These are phyloP conservation scores for Plasmopara muralis DNA, from an alignment of 352 stramenopile genomes.

Conservation along the genomic window DNA sequence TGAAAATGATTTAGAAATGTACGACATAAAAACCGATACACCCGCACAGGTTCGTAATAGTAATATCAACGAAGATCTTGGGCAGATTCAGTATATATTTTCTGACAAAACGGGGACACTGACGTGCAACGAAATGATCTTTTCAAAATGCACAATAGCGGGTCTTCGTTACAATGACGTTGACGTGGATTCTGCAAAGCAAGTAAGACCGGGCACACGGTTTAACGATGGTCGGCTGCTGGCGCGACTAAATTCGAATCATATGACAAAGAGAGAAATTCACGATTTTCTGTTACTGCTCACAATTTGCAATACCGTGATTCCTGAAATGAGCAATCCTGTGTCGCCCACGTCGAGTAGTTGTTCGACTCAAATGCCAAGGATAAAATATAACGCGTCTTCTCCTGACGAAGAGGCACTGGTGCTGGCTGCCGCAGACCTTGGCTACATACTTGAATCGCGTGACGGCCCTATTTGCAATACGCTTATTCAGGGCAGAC, in stretches of 20 bases:
- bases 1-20: constrained; percentile 82
- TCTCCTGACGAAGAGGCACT: constrained; percentile 81
- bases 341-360: constrained; percentile 21
- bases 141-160: constrained; percentile 89
- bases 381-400: constrained; percentile 78
- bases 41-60: constrained; percentile 80
- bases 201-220: constrained; percentile 47
- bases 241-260: constrained; percentile 62
- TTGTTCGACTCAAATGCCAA: constrained; percentile 9
- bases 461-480: constrained; percentile 67
- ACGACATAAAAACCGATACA: constrained; percentile 59
- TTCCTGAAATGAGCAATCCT: constrained; percentile 49
- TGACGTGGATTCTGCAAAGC: constrained; percentile 42
- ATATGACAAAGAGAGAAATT: constrained; percentile 81
- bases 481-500: constrained; percentile 51
- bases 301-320: constrained; percentile 85
- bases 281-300: constrained; percentile 79
- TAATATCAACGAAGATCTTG: constrained; percentile 86
- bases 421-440: constrained; percentile 64
- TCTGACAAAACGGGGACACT: constrained; percentile 86
- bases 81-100: constrained; percentile 89
- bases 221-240: constrained; percentile 79
- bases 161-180: constrained; percentile 89
- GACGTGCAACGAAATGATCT: constrained; percentile 87
- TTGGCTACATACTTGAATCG: constrained; percentile 60